phyloP scores from a whole-genome alignment of 1,139 yeast genomes.

The Meyerozyma carpophila region DNA sequence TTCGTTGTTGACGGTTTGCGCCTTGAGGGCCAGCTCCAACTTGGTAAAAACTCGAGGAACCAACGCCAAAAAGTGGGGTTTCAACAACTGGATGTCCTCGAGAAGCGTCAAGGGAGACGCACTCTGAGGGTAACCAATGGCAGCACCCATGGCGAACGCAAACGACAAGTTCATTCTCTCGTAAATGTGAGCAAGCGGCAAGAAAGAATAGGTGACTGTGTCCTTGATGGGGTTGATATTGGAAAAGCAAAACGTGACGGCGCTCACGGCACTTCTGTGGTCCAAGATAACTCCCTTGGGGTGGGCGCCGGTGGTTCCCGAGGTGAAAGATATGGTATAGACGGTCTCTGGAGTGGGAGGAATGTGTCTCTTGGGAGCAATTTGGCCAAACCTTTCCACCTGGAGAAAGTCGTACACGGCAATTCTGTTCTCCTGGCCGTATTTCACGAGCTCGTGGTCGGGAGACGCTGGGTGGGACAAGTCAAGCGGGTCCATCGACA shows the following conservation, averaged over 20 bases:
- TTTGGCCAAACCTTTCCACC: constrained; percentile 21
- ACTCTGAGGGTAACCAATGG: constrained; percentile 42
- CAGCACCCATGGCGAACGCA: constrained; percentile 26
- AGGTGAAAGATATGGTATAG: constrained; percentile 27
- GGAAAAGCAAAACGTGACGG: constrained; percentile 15
- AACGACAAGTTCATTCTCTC: constrained; percentile 29
- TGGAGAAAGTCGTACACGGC: constrained; percentile 27
- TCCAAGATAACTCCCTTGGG: constrained; percentile 36
- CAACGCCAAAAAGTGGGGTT: constrained; percentile 22
- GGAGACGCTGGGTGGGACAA: constrained; percentile 4
- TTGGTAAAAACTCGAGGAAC: constrained; percentile 21
- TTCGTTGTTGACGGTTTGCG: constrained; percentile 11
- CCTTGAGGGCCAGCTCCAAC: constrained; percentile 19
- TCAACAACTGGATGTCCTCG: constrained; percentile 31
- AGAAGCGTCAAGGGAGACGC: constrained; percentile 35
- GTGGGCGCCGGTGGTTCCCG: constrained; percentile 34
- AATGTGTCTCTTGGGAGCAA: constrained; percentile 14
- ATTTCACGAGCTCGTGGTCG: constrained; percentile 13
- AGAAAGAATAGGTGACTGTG: constrained; percentile 19
- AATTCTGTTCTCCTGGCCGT: constrained; percentile 20
- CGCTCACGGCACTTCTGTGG: constrained; percentile 25
- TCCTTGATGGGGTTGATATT: constrained; percentile 4
- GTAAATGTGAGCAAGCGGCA: constrained; percentile 71
- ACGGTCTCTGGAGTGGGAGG: constrained; percentile 18
- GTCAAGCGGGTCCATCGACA: constrained; percentile 48